These are phyloP conservation scores for Apium graveolens DNA, from an alignment of 129 eudicot species.

Conservation along the genomic window DNA sequence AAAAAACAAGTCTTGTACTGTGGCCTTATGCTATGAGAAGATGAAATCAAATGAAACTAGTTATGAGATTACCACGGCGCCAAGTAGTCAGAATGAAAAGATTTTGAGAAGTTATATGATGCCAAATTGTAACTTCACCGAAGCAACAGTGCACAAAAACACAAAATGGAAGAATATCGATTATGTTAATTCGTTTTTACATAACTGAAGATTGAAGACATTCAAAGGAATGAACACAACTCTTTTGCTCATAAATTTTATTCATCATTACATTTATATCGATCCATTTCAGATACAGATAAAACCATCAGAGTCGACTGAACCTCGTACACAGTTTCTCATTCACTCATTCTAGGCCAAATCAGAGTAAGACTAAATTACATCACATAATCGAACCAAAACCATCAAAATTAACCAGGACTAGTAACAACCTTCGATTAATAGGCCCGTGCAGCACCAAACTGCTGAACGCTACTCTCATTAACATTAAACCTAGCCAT, in stretches of 20 bases:
- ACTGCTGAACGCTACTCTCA: constrained; percentile 28
- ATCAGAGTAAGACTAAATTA: neutral
- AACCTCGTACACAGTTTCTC: too few species aligned
- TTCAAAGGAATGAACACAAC: neutral
- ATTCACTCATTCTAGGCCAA: neutral
- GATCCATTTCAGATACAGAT: neutral
- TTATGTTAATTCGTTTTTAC: neutral
- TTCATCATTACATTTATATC: neutral
- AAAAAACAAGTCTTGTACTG: too few species aligned
- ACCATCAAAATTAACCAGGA: too few species aligned
- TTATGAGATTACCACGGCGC: neutral
- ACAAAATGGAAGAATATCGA: neutral
- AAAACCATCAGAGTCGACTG: neutral
- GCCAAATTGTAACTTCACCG: neutral
- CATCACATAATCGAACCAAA: neutral
- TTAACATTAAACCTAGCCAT: constrained; percentile 47
- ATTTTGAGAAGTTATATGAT: neutral
- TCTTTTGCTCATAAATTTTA: neutral
- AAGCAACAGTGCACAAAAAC: neutral
- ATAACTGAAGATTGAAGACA: neutral
- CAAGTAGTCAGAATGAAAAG: neutral
- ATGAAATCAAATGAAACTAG: neutral
- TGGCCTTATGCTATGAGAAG: neutral
- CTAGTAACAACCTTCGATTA: neutral
- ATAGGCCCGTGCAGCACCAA: constrained; percentile 21